Evolutionary conservation across 305 asterid species (phyloP).

Genomic region (Fraxinus nigra): DNA sequence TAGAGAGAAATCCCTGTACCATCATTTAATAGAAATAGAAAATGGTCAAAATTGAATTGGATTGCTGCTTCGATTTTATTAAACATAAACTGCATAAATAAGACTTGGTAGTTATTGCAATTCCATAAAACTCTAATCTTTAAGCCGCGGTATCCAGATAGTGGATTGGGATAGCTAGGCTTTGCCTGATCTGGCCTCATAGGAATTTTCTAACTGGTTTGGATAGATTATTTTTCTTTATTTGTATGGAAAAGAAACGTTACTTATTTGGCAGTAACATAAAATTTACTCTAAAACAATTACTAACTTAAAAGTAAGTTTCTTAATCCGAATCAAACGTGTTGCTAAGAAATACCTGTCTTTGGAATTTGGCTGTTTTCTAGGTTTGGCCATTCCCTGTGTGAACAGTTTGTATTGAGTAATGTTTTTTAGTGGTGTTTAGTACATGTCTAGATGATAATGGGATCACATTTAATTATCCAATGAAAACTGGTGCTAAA

Average conservation of each 20-base stretch:
- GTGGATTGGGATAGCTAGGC: not conserved
- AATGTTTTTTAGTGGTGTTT: not conserved
- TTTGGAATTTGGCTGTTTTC: not conserved
- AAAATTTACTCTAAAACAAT: not conserved
- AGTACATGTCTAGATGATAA: not conserved
- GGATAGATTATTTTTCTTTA: not conserved
- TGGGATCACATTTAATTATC: not conserved
- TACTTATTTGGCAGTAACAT: not conserved
- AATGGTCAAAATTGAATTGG: not conserved
- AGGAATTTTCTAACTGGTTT: not conserved
- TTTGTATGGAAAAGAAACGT: not conserved
- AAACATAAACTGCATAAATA: not conserved
- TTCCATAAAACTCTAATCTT: not conserved
- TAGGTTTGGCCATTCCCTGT: not conserved
- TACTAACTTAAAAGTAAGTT: not conserved
- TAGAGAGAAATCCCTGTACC: not conserved
- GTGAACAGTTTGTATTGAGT: not conserved
- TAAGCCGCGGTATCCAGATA: not conserved
- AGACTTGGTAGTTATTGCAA: not conserved
- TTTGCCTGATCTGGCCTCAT: not conserved
- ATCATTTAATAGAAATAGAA: not conserved
- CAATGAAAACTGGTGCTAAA: not conserved
- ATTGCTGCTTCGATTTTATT: not conserved
- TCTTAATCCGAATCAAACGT: not conserved
- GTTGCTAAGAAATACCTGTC: not conserved